A percentile compares a stretch with the other conserved stretches of the same genome.
Evolutionary conservation across 2,329 filamentous ascomycete genomes (phyloP).

Genomic region (Onygenales sp.): DNA sequence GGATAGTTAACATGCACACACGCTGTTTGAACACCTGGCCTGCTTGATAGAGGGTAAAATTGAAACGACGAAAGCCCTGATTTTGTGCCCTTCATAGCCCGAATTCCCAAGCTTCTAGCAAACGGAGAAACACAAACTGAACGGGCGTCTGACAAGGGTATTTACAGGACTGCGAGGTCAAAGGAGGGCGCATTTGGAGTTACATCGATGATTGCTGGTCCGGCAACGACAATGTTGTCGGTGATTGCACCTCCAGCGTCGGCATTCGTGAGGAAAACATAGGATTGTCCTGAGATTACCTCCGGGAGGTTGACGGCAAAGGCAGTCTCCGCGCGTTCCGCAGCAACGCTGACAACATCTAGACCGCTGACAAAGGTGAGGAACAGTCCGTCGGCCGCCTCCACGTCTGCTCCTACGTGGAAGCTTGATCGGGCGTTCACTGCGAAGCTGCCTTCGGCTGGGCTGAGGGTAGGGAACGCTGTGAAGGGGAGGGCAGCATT

Average conservation of each 20-base stretch:
- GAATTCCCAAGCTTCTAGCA: not conserved
- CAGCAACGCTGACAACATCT: constrained; percentile 14
- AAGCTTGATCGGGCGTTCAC: constrained; percentile 11
- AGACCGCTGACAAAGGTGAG: constrained; percentile 18
- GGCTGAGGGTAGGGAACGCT: constrained; percentile 45
- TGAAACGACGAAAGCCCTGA: not conserved
- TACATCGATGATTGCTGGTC: constrained; percentile 25
- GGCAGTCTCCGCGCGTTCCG: constrained; percentile 7
- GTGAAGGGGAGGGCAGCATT: constrained; percentile 51
- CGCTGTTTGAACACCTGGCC: not conserved
- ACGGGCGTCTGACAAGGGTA: not conserved
- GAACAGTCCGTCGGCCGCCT: constrained; percentile 9
- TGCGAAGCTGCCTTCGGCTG: constrained; percentile 10
- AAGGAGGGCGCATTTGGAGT: constrained; percentile 5
- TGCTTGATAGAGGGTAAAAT: not conserved
- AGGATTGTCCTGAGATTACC: constrained; percentile 19
- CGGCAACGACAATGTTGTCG: constrained; percentile 21
- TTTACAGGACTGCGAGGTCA: constrained; percentile 5
- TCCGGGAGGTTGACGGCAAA: constrained; percentile 17
- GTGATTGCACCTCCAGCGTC: constrained; percentile 14
- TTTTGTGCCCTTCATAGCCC: not conserved
- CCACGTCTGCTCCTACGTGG: constrained; percentile 4
- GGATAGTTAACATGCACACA: not conserved
- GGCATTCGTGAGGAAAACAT: constrained; percentile 19
- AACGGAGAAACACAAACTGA: not conserved